phyloP scores from a whole-genome alignment of 139 green algal species.

The Picochlorum sp. region DNA sequence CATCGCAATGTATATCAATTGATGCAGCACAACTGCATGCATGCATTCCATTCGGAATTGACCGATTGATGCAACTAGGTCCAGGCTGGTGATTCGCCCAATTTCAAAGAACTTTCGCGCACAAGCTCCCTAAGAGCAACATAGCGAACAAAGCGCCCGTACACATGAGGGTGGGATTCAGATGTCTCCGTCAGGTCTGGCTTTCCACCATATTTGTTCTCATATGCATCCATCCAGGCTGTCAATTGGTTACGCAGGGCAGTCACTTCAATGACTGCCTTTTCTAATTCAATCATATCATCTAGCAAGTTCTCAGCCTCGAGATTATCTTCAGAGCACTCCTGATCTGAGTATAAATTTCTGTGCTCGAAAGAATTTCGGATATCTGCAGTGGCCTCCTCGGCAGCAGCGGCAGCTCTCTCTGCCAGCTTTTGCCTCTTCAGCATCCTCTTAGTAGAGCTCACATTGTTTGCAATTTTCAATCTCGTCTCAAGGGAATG shows the following conservation, averaged over 20 bases:
- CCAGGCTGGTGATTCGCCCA: neutral
- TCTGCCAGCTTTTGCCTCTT: constrained; percentile 3
- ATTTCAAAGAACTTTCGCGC: neutral
- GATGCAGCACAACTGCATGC: too few relatives aligned
- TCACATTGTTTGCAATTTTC: constrained; percentile 1
- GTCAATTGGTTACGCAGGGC: constrained; percentile 5
- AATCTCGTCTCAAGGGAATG: constrained; percentile 1
- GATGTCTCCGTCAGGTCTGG: constrained; percentile 1
- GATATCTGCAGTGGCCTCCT: constrained; percentile 1
- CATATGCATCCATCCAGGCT: constrained; percentile 10
- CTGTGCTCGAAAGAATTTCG: neutral
- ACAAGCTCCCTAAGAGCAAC: constrained; percentile 11
- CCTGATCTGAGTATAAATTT: neutral
- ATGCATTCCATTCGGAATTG: too few relatives aligned
- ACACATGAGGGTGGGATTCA: constrained; percentile 5
- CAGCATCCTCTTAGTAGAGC: neutral
- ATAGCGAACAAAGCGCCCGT: constrained; percentile 8
- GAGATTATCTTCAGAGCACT: neutral
- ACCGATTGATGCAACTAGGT: constrained; percentile 1
- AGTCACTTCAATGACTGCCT: constrained; percentile 6
- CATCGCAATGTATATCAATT: too few relatives aligned
- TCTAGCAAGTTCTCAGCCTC: neutral
- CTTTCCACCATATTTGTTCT: constrained; percentile 3
- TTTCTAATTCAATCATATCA: constrained; percentile 4
- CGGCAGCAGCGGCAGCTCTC: constrained; percentile 1